Evolutionary conservation across 2,329 filamentous ascomycete genomes (phyloP), one percentile per base, ranked within the genome.

Genomic region (Claviceps arundinis): DNA sequence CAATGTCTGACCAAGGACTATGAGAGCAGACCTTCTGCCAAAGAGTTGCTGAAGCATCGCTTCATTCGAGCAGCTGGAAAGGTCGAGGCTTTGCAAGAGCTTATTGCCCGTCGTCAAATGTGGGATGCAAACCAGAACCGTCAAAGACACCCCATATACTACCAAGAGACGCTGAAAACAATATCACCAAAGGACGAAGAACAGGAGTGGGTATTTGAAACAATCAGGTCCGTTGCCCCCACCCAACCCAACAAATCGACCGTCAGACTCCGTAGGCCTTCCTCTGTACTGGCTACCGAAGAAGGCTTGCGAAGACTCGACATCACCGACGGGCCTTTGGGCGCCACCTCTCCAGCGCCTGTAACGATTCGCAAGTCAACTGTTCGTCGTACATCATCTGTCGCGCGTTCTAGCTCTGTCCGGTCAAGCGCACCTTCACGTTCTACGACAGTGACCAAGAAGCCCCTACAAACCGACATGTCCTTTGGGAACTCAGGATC

Each of bases 121-220:
- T 95, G 80, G 72, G 89, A 95, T 64, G 84, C 84, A 45, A 81
- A 82, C 56, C 81, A 81, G 57, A 82, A 80, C 55, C 76, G 82
- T 53, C 79, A 80, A 50, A 80, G 77, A 52, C 85, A 88, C 61
- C 78, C 85, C 1, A 86, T 87, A 60, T 95, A 91, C 68, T 97
- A 97, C 68, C 90, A 95, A 61, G 91, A 97, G 70, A 95, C 91
- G 3, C 74, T 97, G 48, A 80, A 85, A 59, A 83, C 80, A 8
- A 78, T 94, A 51, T 75, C 78, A 2, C 75, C 80, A 2, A 81
- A 74, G 58, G 74, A 80, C 40, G 84, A 89, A 5, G 76, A 87
- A 16, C 89, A 95, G 57, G 90, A 87, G 57, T 97, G 91, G 91
- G 85, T 95, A 2, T 97, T 97, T 64, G 91, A 96, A 62, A 97